These are phyloP conservation scores for Hypoxylon perforatum DNA, from an alignment of 495 filamentous ascomycete genomes.

Conservation along the genomic window DNA sequence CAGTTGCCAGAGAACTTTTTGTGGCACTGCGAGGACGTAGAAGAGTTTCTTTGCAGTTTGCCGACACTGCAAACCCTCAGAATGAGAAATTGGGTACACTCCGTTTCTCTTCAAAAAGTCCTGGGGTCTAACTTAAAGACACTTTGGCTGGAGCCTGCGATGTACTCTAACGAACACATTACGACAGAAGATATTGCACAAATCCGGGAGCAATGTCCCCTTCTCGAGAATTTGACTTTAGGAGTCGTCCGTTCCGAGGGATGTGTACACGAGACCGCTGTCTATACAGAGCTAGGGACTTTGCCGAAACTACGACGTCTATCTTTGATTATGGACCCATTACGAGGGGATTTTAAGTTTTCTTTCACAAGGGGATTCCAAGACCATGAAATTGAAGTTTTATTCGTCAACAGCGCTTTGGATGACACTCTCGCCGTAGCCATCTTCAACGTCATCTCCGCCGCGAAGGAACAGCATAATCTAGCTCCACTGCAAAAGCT, in stretches of 20 bases:
- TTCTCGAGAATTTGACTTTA: background rate
- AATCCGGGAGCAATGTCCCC: constrained; percentile 2
- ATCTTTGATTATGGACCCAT: background rate
- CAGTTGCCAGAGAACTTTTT: too few species aligned
- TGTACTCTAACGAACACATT: background rate
- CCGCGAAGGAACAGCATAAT: background rate
- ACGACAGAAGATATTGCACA: background rate
- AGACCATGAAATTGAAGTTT: background rate
- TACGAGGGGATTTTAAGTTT: background rate
- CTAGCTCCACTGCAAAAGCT: background rate
- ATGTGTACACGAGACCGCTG: background rate
- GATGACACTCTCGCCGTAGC: constrained; percentile 1
- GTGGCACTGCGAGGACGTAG: too few species aligned
- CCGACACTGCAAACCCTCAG: background rate
- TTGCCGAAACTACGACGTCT: constrained; percentile 12
- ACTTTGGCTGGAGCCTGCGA: background rate
- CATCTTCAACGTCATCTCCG: constrained; percentile 4
- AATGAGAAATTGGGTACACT: background rate
- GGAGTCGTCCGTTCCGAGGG: constrained; percentile 3
- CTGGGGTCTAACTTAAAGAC: background rate
- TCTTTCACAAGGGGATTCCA: background rate
- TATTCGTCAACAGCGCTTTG: constrained; percentile 5
- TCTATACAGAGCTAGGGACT: constrained; percentile 7
- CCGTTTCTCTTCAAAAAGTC: background rate
- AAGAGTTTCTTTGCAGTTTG: background rate